phyloP scores from a whole-genome alignment of 177 flowering plant species.

The Vitis hybrid region DNA sequence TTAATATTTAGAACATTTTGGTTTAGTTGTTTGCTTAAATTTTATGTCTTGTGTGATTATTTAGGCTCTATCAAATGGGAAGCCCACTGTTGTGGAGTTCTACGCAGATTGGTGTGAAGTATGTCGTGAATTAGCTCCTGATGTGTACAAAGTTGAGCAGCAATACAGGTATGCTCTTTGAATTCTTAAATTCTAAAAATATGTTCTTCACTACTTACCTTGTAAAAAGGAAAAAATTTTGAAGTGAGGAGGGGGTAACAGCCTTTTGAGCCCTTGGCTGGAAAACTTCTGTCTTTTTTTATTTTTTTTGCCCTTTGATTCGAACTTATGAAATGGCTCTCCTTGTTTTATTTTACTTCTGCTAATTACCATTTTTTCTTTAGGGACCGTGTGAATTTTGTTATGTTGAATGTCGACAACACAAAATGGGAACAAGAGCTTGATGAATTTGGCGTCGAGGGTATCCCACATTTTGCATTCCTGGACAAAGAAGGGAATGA shows the following conservation, averaged over 20 bases:
- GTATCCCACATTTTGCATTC: conserved; percentile 97
- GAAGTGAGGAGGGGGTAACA: too few species aligned
- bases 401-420: conserved; percentile 97
- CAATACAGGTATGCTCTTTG: conserved; percentile 64
- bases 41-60: conserved; percentile 10
- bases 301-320: background rate
- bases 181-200: background rate
- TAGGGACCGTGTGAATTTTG: conserved; percentile 92
- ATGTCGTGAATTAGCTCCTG: conserved; percentile 92
- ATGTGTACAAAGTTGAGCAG: conserved; percentile 91
- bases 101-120: conserved; percentile 99
- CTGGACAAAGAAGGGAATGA: conserved; percentile 85
- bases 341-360: background rate
- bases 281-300: background rate
- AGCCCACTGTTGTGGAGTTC: conserved; percentile 96
- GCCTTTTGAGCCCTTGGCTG: too few species aligned
- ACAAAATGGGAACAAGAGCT: conserved; percentile 99
- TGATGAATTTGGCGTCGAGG: conserved; percentile 98
- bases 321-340: background rate
- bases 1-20: background rate
- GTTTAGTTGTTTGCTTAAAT: background rate
- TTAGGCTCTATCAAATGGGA: conserved; percentile 90
- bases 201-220: too few species aligned
- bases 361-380: background rate
- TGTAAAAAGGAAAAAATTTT: too few species aligned